These are phyloP conservation scores for Colletotrichum sp. DNA, from an alignment of 2,329 filamentous ascomycete species.

Conservation along the genomic window DNA sequence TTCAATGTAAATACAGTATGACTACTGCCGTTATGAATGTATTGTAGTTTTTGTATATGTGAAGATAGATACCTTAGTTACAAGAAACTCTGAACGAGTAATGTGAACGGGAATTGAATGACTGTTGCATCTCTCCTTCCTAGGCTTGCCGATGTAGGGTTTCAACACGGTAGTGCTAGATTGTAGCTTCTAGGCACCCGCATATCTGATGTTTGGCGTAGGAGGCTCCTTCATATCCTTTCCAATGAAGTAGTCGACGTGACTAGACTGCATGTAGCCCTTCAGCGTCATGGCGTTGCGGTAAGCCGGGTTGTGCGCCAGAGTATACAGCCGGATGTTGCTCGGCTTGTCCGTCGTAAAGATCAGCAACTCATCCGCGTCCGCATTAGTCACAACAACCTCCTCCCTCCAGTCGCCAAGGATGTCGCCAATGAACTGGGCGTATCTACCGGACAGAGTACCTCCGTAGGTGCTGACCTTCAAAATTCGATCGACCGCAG, in stretches of 20 bases:
- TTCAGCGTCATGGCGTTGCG: slow-evolving; percentile 28
- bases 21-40: not conserved
- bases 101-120: not conserved
- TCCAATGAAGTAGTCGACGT: slow-evolving; percentile 26
- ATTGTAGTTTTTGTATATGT: too few species aligned
- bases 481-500: not conserved
- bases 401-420: slow-evolving; percentile 28
- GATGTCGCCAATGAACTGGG: slow-evolving; percentile 23
- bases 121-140: not conserved
- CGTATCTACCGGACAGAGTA: not conserved
- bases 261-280: slow-evolving; percentile 26
- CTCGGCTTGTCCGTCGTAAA: slow-evolving; percentile 25
- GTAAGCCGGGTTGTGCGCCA: slow-evolving; percentile 28
- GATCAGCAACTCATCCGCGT: slow-evolving; percentile 23
- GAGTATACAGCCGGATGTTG: slow-evolving; percentile 25
- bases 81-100: not conserved
- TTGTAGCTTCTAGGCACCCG: not conserved
- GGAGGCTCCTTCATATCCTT: slow-evolving; percentile 22
- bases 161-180: not conserved
- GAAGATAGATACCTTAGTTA: not conserved
- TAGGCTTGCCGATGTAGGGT: not conserved
- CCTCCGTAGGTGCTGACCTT: slow-evolving; percentile 10
- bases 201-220: slow-evolving; percentile 9
- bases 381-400: slow-evolving; percentile 21
- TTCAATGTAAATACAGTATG: not conserved